Conservation (phyloP, 2,329 filamentous ascomycete species). For the Penicillium sp. region DNA sequence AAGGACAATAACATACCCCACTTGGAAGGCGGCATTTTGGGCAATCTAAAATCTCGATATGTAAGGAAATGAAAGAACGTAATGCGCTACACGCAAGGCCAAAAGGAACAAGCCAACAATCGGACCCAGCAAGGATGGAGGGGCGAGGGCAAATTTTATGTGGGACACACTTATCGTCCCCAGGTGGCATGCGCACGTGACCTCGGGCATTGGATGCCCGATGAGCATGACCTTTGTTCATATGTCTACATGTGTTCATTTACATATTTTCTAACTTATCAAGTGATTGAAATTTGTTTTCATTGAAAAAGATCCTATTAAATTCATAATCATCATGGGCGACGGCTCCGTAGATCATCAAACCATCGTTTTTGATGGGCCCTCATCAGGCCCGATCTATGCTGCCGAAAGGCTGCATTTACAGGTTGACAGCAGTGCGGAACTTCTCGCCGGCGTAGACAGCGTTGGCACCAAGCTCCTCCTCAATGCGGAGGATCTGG, state of each 20-base stretch:
- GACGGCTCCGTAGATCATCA: constrained; percentile 7
- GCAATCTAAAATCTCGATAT: constrained; percentile 12
- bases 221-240: constrained; percentile 9
- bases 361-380: constrained; percentile 15
- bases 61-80: constrained; percentile 6
- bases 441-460: constrained; percentile 88
- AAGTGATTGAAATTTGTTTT: constrained; percentile 10
- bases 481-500: constrained; percentile 99
- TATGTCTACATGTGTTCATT: not conserved
- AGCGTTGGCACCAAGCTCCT: constrained; percentile 88
- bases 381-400: constrained; percentile 2
- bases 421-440: constrained; percentile 82
- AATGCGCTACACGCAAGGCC: constrained; percentile 12
- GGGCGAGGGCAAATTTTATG: constrained; percentile 24
- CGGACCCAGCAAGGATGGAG: constrained; percentile 16
- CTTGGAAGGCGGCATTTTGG: constrained; percentile 42
- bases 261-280: not conserved
- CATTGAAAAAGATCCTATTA: constrained; percentile 20
- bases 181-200: constrained; percentile 20
- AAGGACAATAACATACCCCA: constrained; percentile 39
- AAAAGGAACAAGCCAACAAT: constrained; percentile 9
- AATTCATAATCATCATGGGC: constrained; percentile 24
- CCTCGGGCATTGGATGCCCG: constrained; percentile 16
- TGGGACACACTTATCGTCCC: constrained; percentile 20
- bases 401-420: constrained; percentile 36